Percentiles rank a stretch among this genome's conserved stretches.
Evolutionary conservation across 2,329 filamentous ascomycete genomes (phyloP).

Genomic region (Moelleriella libera): DNA sequence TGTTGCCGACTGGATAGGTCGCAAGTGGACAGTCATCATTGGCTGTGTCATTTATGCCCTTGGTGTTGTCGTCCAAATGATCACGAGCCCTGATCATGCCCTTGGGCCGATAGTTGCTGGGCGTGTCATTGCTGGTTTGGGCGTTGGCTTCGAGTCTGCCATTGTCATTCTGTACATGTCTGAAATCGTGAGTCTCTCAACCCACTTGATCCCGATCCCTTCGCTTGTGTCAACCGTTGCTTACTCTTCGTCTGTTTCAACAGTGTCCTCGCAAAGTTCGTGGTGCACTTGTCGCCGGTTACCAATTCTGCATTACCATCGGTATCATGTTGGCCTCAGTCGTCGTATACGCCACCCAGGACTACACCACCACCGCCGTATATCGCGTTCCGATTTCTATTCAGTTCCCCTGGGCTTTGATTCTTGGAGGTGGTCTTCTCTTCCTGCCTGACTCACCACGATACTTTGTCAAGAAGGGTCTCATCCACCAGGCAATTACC

Average conservation of each 20-base stretch:
- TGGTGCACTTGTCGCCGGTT: constrained; percentile 66
- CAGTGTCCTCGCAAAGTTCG: constrained; percentile 53
- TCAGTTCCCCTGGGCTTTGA: constrained; percentile 68
- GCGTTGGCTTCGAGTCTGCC: constrained; percentile 69
- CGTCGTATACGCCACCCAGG: constrained; percentile 58
- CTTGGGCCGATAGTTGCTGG: constrained; percentile 55
- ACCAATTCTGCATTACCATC: constrained; percentile 74
- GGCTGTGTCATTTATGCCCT: constrained; percentile 59
- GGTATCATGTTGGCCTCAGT: constrained; percentile 63
- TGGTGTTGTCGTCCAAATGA: constrained; percentile 54
- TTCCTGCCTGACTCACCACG: constrained; percentile 75
- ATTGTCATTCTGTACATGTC: constrained; percentile 82
- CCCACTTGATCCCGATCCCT: neutral
- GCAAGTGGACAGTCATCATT: constrained; percentile 55
- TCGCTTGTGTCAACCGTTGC: neutral
- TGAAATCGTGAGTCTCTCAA: constrained; percentile 43
- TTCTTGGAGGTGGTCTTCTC: constrained; percentile 58
- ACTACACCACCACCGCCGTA: constrained; percentile 44
- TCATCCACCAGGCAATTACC: constrained; percentile 47
- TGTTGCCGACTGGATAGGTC: constrained; percentile 60
- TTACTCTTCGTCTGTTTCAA: neutral
- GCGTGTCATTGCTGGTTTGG: constrained; percentile 61
- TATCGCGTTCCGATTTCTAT: constrained; percentile 73
- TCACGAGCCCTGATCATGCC: constrained; percentile 27
- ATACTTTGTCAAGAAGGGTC: constrained; percentile 69